Evolutionary conservation across 129 eudicot species (phyloP), one percentile per base, ranked within the genome.

Genomic region (Centaurea solstitialis): DNA sequence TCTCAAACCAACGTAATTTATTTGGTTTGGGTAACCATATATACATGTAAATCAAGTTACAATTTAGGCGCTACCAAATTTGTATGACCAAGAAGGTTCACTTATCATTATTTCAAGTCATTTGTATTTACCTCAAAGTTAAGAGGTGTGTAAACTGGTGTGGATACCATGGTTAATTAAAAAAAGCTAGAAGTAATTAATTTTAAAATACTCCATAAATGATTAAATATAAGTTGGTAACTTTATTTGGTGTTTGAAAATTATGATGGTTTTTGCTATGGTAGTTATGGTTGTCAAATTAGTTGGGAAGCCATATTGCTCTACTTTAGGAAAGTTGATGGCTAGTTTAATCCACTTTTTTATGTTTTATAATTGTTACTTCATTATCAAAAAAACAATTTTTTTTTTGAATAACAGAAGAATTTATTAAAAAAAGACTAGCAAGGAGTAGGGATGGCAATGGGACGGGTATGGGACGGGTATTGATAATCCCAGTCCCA

Each of bases 261-360:
- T 57, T 37, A 71, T 72, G 28, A 24, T 38, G 24, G 64, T 57
- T 70, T 70, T 79, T 53, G 24, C 18, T 26, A 80, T 72, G 83
- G 83, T 70, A 61, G 77, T 71, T 70, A 72, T 61, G 28, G 72
- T 23, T 80, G 72, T 26, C 61, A 72, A 61, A 70, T 64, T 72
- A 9, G 78, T 72, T 72, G 83, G 83, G 73, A 22, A 73, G 38
- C 72, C 20, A 41, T 24, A 53, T 80, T 30, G 53, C 37, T 76
- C 5, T 33, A 61, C 22, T 10, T 75, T 9, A 28, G 28, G 4
- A 24, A 67, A 28, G 18, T 47, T 59, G 35, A 28, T 30, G 1
- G 7, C n/a, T 40, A 38, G 72, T 72, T 80, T 38, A 61, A 17
- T 6, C 72, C 38, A 24, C 24, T 9, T 62, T 62, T 20, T 21